phyloP scores from a whole-genome alignment of 805 yeast genomes.

The Suhomyces sp. region DNA sequence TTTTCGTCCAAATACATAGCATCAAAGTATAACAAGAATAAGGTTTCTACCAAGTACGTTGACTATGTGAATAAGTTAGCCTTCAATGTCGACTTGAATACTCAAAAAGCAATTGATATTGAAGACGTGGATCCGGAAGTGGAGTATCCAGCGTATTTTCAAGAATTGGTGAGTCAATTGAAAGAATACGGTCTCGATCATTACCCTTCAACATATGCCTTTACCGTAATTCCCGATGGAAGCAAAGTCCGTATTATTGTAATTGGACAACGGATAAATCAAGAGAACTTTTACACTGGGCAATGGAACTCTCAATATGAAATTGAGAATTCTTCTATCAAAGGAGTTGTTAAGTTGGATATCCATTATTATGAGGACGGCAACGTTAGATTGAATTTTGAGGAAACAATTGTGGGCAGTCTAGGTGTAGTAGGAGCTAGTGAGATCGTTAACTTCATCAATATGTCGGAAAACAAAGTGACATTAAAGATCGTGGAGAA shows the following conservation, averaged over 20 bases:
- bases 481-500: constrained; percentile 61
- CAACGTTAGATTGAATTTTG: constrained; percentile 71
- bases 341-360: constrained; percentile 62
- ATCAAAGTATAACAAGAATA: constrained; percentile 31
- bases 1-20: constrained; percentile 34
- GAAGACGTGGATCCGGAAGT: constrained; percentile 37
- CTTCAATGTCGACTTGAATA: constrained; percentile 60
- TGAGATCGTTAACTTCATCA: constrained; percentile 47
- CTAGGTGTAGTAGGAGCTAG: constrained; percentile 29
- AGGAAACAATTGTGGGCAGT: constrained; percentile 28
- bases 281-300: constrained; percentile 84
- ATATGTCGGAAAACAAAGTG: constrained; percentile 54
- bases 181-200: constrained; percentile 59
- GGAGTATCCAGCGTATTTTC: constrained; percentile 28
- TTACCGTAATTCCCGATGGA: constrained; percentile 40
- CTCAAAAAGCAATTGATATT: constrained; percentile 50
- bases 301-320: constrained; percentile 75
- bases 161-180: constrained; percentile 33
- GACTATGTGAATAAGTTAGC: constrained; percentile 50
- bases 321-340: constrained; percentile 34
- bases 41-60: constrained; percentile 42
- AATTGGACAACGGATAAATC: constrained; percentile 69
- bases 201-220: constrained; percentile 59
- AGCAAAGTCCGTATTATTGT: constrained; percentile 50
- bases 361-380: constrained; percentile 97